Evolutionary conservation across 2,329 filamentous ascomycete species (phyloP).

Genomic region (Malbranchea zuffiana): DNA sequence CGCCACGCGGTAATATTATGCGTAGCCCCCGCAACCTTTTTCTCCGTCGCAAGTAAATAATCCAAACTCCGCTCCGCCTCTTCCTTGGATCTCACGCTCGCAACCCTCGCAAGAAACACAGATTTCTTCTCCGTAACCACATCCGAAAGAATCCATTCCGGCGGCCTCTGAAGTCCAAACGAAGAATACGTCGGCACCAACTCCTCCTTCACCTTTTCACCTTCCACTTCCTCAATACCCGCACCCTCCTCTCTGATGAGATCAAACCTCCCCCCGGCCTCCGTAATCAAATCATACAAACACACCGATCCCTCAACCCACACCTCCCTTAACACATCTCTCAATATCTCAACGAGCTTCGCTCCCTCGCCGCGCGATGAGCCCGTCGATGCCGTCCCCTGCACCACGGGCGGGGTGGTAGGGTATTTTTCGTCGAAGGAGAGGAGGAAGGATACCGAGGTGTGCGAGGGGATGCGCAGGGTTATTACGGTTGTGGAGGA

Average conservation of each 20-base stretch:
- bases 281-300: slow-evolving; percentile 81
- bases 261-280: slow-evolving; percentile 38
- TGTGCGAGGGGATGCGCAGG: slow-evolving; percentile 55
- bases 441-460: slow-evolving; percentile 39
- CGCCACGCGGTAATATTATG: slow-evolving; percentile 96
- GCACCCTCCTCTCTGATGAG: slow-evolving; percentile 43
- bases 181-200: slow-evolving; percentile 14
- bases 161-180: slow-evolving; percentile 30
- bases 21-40: slow-evolving; percentile 72
- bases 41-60: slow-evolving; percentile 70
- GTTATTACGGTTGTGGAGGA: slow-evolving; percentile 36
- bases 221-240: slow-evolving; percentile 1
- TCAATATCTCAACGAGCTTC: slow-evolving; percentile 57
- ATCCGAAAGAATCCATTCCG: slow-evolving; percentile 63
- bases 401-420: slow-evolving; percentile 56
- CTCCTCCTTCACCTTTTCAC: slow-evolving; percentile 3
- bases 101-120: slow-evolving; percentile 70
- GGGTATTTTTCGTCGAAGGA: slow-evolving; percentile 68
- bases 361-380: slow-evolving; percentile 60
- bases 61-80: slow-evolving; percentile 62
- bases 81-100: slow-evolving; percentile 54
- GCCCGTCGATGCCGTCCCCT: slow-evolving; percentile 70
- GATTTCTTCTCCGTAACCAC: slow-evolving; percentile 72
- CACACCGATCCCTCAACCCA: slow-evolving; percentile 69
- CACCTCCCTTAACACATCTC: slow-evolving; percentile 53